Base-by-base conservation (phyloP, 306 rosid genomes). In the Cucurbita pepo region DNA sequence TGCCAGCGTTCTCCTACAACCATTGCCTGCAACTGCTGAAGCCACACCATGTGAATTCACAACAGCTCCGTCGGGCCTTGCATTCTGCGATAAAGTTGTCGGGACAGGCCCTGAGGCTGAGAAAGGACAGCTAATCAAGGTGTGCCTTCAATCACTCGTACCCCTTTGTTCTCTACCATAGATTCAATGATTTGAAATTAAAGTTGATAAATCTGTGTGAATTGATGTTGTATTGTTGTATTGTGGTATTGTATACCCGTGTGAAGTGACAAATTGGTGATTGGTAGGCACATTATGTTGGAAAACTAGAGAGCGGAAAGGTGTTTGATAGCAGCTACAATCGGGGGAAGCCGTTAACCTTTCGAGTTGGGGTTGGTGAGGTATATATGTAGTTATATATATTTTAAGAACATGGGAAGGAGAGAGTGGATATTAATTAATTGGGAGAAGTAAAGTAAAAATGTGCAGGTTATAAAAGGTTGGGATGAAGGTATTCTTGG, bases 401-500 rank as follows among this genome's bases (percentile, higher is more conserved):
- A 3, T 14, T 51, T 51, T 7, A 5, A 58, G 64, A 34, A 58
- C 43, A 25, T 65, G 21, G 34, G 36, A 18, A 34, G 64, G 38
- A 12, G 65, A 5, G 10, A 22, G 38, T 22, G 36, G 19, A 3
- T 21, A 5, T 4, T 36, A 56, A 30, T 16, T 41, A 21, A 54
- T 71, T 74, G 47, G 54, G 64, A 21, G 45, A 14, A 56, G 36
- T 18, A 76, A n/a, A 19, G 16, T 15, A 72, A 71, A 50, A 50
- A 50, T 47, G 73, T 48, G 13, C 79, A 88, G 98, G 98, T 93
- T 43, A 93, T 93, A 81, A 90, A 90, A 86, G 98, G 98, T 75
- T 93, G 98, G 98, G 97, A 90, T 81, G 89, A 83, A 79, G 98
- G 97, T 22, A 93, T 93, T 76, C 71, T 90, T 61, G 98, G 98